phyloP scores from a whole-genome alignment of 169 alveolate genomes.

The Cryptosporidium viatorum region DNA sequence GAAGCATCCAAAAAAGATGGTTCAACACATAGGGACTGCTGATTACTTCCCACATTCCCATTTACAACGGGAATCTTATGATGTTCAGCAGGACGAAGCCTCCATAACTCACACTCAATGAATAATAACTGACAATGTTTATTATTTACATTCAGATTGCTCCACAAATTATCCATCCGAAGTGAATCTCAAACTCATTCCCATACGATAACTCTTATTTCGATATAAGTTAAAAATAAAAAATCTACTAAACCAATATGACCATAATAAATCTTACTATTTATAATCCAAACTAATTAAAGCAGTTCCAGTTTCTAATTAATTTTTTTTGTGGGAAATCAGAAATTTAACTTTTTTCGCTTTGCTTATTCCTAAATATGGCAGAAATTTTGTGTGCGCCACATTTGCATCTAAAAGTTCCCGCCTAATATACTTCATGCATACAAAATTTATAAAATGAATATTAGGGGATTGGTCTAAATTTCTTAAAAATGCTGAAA shows the following conservation, averaged over 20 bases:
- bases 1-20: background rate
- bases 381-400: constrained; percentile 3
- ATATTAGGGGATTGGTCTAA: background rate
- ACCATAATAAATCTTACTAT: background rate
- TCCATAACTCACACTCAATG: constrained; percentile 67
- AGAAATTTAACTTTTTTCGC: background rate
- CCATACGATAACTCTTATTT: constrained; percentile 12
- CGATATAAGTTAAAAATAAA: background rate
- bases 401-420: background rate
- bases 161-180: constrained; percentile 50
- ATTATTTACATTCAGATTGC: constrained; percentile 24
- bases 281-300: background rate
- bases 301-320: background rate
- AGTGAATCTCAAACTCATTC: constrained; percentile 29
- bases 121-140: constrained; percentile 31
- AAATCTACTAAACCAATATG: background rate
- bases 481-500: background rate
- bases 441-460: background rate
- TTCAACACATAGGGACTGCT: background rate
- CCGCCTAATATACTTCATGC: background rate
- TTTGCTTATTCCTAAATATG: constrained; percentile 5
- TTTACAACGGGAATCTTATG: constrained; percentile 18
- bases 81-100: constrained; percentile 14
- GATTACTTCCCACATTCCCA: constrained; percentile 7
- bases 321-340: constrained; percentile 12